Percentiles rank a stretch among this genome's conserved stretches.
Conservation (phyloP, 805 yeast genomes). For the Starmera dryadoides region DNA sequence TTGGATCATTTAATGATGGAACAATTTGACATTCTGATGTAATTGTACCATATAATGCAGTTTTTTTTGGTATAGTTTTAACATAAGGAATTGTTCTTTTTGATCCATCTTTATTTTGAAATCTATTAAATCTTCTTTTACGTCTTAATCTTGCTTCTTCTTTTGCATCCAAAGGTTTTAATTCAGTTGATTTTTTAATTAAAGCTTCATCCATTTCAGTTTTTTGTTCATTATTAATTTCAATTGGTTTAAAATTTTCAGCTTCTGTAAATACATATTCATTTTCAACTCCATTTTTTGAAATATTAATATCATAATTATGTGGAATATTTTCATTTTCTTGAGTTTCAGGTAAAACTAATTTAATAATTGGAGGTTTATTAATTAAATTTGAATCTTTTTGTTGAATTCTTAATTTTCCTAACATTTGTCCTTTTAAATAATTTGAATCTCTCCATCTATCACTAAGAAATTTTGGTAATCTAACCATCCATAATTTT, state of each 20-base stretch:
- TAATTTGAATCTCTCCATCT: conserved; percentile 63
- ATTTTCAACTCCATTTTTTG: conserved; percentile 75
- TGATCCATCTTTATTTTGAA: conserved; percentile 26
- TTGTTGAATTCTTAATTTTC: conserved; percentile 52
- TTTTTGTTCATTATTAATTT: background rate
- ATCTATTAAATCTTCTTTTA: conserved; percentile 30
- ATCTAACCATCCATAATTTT: conserved; percentile 86
- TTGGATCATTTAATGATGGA: conserved; percentile 68
- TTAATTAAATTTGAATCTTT: too few relatives aligned
- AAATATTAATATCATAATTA: conserved; percentile 72
- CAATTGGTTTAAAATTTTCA: conserved; percentile 5
- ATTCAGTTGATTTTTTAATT: conserved; percentile 1
- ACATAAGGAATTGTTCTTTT: conserved; percentile 67
- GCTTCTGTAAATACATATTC: conserved; percentile 86
- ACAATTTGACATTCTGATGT: conserved; percentile 88
- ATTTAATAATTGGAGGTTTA: conserved; percentile 40
- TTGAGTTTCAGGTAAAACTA: conserved; percentile 45
- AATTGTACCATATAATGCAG: conserved; percentile 79
- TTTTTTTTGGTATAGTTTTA: conserved; percentile 82
- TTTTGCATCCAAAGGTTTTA: conserved; percentile 24
- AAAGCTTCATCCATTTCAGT: conserved; percentile 3
- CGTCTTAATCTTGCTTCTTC: conserved; percentile 25
- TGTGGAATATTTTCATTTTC: conserved; percentile 62
- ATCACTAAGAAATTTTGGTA: conserved; percentile 82
- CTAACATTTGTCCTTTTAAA: conserved; percentile 68